Evolutionary conservation across 2,329 filamentous ascomycete species (phyloP), one percentile per base, ranked within the genome.

Genomic region (Xylariales sp.): DNA sequence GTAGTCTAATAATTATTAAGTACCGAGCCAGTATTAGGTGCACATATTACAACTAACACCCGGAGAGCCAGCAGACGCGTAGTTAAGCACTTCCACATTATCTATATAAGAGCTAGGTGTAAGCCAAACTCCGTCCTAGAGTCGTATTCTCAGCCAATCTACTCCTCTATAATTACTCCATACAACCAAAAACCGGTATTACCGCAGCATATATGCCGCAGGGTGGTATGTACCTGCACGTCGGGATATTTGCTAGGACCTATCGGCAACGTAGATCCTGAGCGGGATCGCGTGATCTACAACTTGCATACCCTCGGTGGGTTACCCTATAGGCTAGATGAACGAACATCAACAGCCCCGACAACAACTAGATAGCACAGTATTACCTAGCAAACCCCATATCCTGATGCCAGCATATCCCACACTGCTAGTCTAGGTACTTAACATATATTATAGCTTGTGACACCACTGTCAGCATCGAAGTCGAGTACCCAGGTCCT

Each of bases 321-420:
- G 14, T 9, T 30, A n/a, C 43, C 54, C 54, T 32, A 56, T 34
- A 56, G 54, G 54, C n/a, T 45, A 9, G 36, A 32, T 34, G 14
- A 16, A 23, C 23, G 23, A 23, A 23, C 23, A 23, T 23, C 18
- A 45, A 30, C 6, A 10, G 18, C 18, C 10, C 9, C 12, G 52
- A n/a, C 23, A 32, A 5, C 32, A n/a, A 43, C n/a, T 14, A 5
- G 7, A 9, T 23, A 23, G 1, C 2, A 23, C 23, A 23, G 23
- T 23, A 23, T 2, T 23, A 23, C 23, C 2, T 23, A 23, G 23
- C 23, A 23, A 23, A 23, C 23, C 23, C 23, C 52, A 34, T 34
- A 1, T 5, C 32, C 32, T 34, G 32, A 34, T 1, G 32, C 8
- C 32, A 34, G 32, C 32, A 5, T 34, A 8, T 34, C 32, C 32